Evolutionary conservation across 805 yeast species (phyloP), one percentile per base, ranked within the genome.

Genomic region (Barnettozyma siamensis): DNA sequence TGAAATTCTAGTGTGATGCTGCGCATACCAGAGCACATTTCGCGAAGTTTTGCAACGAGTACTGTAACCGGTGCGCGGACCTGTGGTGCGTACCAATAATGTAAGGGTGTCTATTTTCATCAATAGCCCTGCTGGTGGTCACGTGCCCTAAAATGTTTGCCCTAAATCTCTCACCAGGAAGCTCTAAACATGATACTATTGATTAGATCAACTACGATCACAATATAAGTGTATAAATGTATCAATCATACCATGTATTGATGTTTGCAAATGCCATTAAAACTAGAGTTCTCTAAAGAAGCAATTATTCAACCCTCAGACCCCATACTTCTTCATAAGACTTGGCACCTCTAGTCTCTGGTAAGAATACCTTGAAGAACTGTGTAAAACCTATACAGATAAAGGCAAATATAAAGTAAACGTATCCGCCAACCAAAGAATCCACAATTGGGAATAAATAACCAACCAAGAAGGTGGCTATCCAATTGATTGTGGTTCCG

Each of bases 401-500:
- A 4, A 62, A 41, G 0, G 89, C 78, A 61, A 93, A 89, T 9
- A 86, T 57, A 42, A 78, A 67, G 65, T 86, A 93, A 23, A 84
- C 88, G 35, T 75, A 77, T 0, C 96, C 88, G 9, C 96, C 96
- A 31, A 89, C 59, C 42, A 62, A 47, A 12, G 66, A 62, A 58
- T 82, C 79, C 20, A 85, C 59, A 4, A 81, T 62, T 1, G 99
- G 99, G 70, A 93, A 91, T 17, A 79, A 56, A 47, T 72, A 83
- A 1, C 95, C 96, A 26, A 87, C 78, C 1, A 80, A 50, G 55
- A 93, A 91, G 0, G 96, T 88, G 9, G 95, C 83, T 10, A 86
- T 51, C 97, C 97, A 91, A 60, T 91, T 93, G 66, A 86, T 76
- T 12, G 87, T 76, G 0, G 93, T 88, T 11, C 96, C 98, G 70